These are phyloP conservation scores for Trametes coccinea DNA, from an alignment of 768 basidiomycete genomes.

Conservation along the genomic window DNA sequence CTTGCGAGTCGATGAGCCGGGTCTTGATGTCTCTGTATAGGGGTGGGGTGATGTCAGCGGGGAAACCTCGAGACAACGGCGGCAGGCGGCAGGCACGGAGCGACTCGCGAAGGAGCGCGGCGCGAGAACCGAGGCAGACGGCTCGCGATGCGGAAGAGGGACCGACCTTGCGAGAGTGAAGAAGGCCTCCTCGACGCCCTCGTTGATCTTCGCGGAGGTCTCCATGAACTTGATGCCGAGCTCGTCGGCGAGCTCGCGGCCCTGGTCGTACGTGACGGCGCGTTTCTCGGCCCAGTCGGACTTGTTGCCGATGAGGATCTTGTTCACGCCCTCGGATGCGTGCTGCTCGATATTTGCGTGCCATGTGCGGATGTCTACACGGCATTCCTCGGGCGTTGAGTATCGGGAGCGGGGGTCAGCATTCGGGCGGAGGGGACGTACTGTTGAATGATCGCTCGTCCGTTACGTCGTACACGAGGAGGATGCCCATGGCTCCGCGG, in stretches of 20 bases:
- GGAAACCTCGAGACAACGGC: slow-evolving; percentile 9
- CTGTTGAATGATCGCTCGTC: slow-evolving; percentile 95
- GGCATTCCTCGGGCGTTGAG: background rate
- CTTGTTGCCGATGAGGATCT: slow-evolving; percentile 98
- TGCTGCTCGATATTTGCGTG: slow-evolving; percentile 98
- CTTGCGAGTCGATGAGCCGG: slow-evolving; percentile 93
- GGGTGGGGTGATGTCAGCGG: background rate
- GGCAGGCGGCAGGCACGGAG: background rate
- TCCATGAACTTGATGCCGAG: slow-evolving; percentile 97
- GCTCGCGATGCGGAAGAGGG: background rate
- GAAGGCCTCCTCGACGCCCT: slow-evolving; percentile 98
- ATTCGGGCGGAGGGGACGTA: slow-evolving; percentile 42
- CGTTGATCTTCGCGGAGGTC: slow-evolving; percentile 95
- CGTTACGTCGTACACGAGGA: slow-evolving; percentile 98
- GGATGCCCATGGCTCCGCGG: slow-evolving; percentile 97
- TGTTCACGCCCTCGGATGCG: slow-evolving; percentile 98
- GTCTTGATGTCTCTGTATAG: slow-evolving; percentile 88
- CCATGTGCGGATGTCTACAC: slow-evolving; percentile 95
- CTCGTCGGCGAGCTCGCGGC: slow-evolving; percentile 88
- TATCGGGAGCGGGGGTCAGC: too few relatives aligned
- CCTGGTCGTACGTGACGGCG: slow-evolving; percentile 88
- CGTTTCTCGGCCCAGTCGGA: slow-evolving; percentile 98
- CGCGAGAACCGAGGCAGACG: background rate
- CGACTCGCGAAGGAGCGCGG: background rate
- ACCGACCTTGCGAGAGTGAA: slow-evolving; percentile 92